phyloP scores from a whole-genome alignment of 805 yeast genomes.

The Metschnikowia similis region DNA sequence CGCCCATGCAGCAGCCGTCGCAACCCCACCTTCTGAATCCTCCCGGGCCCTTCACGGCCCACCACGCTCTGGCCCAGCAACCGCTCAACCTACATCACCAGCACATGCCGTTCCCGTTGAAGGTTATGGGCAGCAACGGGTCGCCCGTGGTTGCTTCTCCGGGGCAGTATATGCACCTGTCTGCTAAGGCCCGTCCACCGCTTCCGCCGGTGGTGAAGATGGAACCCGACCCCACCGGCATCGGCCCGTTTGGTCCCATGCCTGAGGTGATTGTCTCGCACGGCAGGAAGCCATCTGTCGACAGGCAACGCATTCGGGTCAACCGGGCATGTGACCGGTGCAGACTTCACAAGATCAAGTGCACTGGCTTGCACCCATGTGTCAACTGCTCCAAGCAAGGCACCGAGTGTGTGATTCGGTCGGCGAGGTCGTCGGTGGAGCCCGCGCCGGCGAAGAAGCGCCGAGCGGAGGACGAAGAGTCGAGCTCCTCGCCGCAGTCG shows the following conservation, averaged over 20 bases:
- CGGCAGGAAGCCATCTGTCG: neutral
- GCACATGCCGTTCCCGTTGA: neutral
- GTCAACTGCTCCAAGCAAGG: conserved; percentile 38
- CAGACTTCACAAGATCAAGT: conserved; percentile 52
- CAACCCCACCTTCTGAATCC: neutral
- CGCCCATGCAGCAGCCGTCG: neutral
- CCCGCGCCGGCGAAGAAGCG: neutral
- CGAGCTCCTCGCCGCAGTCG: neutral
- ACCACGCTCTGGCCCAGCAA: neutral
- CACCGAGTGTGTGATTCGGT: conserved; percentile 28
- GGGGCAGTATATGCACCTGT: neutral
- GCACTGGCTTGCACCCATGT: conserved; percentile 54
- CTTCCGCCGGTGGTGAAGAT: neutral
- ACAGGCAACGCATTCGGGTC: conserved; percentile 34
- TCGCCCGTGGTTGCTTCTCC: neutral
- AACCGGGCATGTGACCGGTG: conserved; percentile 55
- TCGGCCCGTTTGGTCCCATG: neutral
- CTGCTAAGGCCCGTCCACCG: neutral
- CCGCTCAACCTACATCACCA: neutral
- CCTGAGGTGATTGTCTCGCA: neutral
- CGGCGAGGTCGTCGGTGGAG: neutral
- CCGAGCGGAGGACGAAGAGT: neutral
- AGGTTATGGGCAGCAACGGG: neutral
- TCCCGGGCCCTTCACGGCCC: neutral
- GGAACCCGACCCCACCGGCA: neutral